Evolutionary conservation across 768 basidiomycete species (phyloP), one percentile per base, ranked within the genome.

Genomic region (Asterophora parasitica): DNA sequence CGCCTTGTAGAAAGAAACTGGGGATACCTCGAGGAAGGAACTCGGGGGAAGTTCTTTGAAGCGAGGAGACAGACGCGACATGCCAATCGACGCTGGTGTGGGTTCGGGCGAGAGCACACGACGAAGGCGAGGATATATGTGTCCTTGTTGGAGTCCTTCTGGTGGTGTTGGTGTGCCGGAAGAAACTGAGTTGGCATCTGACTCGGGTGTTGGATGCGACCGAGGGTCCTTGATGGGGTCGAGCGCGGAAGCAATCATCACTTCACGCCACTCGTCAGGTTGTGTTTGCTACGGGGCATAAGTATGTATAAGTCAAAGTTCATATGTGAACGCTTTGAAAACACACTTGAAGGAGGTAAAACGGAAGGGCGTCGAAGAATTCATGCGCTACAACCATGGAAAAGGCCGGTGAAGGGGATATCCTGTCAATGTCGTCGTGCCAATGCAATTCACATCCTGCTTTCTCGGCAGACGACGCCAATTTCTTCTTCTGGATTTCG

Each of bases 341-440:
- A 61, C 73, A 9, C 54, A 92, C 93, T 73, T 95, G 83, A 31
- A 98, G 69, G 31, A 93, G 71, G 64, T 96, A 90, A 39, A 97
- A 83, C 0, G 96, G 95, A 36, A 99, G 73, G 0, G 94, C 94
- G 62, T 98, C 96, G 53, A 99, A 98, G 68, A 98, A 95, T 61
- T 98, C 96, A 65, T 99, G 94, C 0, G 96, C 96, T 12, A 97
- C 69, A 17, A 96, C 64, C 72, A 96, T 82, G 0, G 92, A 93
- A 64, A 83, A 97, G 42, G 65, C 61, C 8, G 71, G 67, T 13
- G 72, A 57, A 50, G 60, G 66, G 0, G 75, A 65, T 1, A 99
- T 66, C 13, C 91, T 82, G 32, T 85, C 79, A 13, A 96, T 66
- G 0, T 79, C 73, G 46, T 86, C 77, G 55, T 87, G 78, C 92